phyloP scores from a whole-genome alignment of 2,329 filamentous ascomycete genomes.

The Alternaria sp. region DNA sequence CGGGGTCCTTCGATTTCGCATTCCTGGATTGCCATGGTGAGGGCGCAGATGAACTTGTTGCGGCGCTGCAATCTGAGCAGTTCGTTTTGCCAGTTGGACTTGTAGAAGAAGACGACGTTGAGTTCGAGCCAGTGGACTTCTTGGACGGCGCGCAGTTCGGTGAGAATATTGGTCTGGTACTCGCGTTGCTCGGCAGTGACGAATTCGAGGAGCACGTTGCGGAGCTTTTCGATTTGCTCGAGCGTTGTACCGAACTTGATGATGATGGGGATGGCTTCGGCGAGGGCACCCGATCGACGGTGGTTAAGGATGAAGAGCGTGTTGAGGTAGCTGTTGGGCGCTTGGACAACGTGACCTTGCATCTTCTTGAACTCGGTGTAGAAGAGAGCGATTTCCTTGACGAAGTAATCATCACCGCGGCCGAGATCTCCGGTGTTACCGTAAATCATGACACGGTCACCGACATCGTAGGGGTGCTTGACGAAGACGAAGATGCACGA shows the following conservation, averaged over 20 bases:
- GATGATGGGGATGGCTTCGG: constrained; percentile 81
- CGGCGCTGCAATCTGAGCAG: constrained; percentile 85
- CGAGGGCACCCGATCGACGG: constrained; percentile 83
- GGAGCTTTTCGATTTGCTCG: constrained; percentile 81
- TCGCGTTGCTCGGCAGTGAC: constrained; percentile 86
- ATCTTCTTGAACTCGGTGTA: constrained; percentile 99
- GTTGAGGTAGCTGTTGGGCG: constrained; percentile 92
- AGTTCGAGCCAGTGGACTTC: constrained; percentile 86
- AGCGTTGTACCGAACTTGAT: constrained; percentile 89
- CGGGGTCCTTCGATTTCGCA: constrained; percentile 85
- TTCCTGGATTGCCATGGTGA: constrained; percentile 85
- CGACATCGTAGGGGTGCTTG: constrained; percentile 96
- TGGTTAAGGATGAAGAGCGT: constrained; percentile 95
- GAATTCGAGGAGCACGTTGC: constrained; percentile 80
- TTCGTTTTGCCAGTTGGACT: constrained; percentile 96
- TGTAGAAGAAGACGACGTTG: constrained; percentile 97
- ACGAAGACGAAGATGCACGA: constrained; percentile 95
- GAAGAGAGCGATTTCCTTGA: constrained; percentile 89
- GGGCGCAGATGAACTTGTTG: constrained; percentile 91
- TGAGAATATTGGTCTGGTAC: constrained; percentile 84
- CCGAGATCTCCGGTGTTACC: constrained; percentile 82
- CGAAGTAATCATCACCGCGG: constrained; percentile 91
- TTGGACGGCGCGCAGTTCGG: constrained; percentile 78
- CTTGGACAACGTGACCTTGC: constrained; percentile 94
- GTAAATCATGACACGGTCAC: constrained; percentile 89